phyloP scores from a whole-genome alignment of 2,329 filamentous ascomycete species.

The Microcyclospora tardicrescens region DNA sequence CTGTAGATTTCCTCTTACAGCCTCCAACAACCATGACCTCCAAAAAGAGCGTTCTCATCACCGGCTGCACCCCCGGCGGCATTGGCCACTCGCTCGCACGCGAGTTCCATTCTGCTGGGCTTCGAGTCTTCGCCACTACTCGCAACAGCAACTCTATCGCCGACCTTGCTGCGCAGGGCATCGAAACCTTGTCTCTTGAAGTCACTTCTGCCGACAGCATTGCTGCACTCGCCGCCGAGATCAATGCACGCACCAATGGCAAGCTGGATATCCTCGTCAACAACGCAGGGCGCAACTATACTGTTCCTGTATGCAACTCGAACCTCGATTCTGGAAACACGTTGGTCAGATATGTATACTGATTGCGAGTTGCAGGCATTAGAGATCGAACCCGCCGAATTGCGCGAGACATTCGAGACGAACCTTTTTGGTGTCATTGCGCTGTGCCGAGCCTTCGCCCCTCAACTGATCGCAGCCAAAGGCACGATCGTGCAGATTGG shows the following conservation, averaged over 20 bases:
- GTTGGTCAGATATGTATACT: background rate
- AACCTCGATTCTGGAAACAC: too few species aligned
- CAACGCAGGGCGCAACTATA: slow-evolving; percentile 44
- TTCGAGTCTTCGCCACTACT: slow-evolving; percentile 47
- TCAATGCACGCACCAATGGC: slow-evolving; percentile 28
- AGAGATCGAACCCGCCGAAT: slow-evolving; percentile 39
- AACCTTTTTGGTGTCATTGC: slow-evolving; percentile 47
- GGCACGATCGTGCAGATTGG: slow-evolving; percentile 29
- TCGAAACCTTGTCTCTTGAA: slow-evolving; percentile 43
- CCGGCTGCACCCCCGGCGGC: slow-evolving; percentile 38
- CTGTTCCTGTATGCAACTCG: slow-evolving; percentile 22
- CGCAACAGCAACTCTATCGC: slow-evolving; percentile 37
- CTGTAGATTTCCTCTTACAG: too few species aligned
- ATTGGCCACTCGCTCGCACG: slow-evolving; percentile 47
- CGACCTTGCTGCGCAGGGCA: slow-evolving; percentile 36
- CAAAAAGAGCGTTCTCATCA: slow-evolving; percentile 22
- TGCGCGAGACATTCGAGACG: slow-evolving; percentile 36
- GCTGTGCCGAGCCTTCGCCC: slow-evolving; percentile 44
- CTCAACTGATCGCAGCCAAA: slow-evolving; percentile 36
- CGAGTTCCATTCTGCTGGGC: slow-evolving; percentile 41
- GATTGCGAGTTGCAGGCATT: slow-evolving; percentile 25
- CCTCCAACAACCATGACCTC: too few species aligned
- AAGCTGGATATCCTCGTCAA: slow-evolving; percentile 37
- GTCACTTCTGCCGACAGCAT: slow-evolving; percentile 40
- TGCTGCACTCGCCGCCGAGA: slow-evolving; percentile 31